Evolutionary conservation across 495 filamentous ascomycete genomes (phyloP).

Genomic region (Penicillium ochrochloron): DNA sequence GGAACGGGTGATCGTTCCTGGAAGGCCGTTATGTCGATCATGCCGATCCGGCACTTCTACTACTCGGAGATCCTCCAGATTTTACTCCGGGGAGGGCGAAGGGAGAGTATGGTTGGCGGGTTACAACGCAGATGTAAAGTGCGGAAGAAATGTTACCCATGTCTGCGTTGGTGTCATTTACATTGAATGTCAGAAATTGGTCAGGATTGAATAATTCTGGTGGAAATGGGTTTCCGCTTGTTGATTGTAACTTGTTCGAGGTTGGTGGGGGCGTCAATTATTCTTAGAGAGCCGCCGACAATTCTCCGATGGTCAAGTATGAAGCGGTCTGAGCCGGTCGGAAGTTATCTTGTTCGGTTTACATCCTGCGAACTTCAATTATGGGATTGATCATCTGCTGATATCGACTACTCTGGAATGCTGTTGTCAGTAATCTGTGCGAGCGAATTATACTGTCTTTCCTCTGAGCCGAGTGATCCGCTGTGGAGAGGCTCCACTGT

Average conservation of each 20-base stretch:
- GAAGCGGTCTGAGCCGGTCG: background rate
- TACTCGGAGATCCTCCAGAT: conserved; percentile 4
- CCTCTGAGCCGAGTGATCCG: background rate
- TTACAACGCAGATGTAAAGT: background rate
- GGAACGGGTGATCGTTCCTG: conserved; percentile 11
- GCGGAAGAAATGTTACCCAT: background rate
- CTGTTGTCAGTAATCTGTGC: background rate
- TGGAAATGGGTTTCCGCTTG: background rate
- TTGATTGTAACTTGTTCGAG: background rate
- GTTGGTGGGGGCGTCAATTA: background rate
- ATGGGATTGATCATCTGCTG: background rate
- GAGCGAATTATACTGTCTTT: background rate
- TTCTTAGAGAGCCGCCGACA: background rate
- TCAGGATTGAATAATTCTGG: background rate
- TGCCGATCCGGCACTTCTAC: conserved; percentile 15
- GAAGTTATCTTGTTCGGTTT: background rate
- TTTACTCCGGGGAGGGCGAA: background rate
- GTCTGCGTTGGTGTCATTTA: background rate
- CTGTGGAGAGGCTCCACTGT: background rate
- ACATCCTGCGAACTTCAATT: conserved; percentile 1
- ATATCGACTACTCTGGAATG: background rate
- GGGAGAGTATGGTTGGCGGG: background rate
- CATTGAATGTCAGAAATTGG: background rate
- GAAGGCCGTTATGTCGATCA: conserved; percentile 14
- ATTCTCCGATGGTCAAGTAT: background rate